phyloP scores from a whole-genome alignment of 768 basidiomycete species.

The Mycena albidolilacea region DNA sequence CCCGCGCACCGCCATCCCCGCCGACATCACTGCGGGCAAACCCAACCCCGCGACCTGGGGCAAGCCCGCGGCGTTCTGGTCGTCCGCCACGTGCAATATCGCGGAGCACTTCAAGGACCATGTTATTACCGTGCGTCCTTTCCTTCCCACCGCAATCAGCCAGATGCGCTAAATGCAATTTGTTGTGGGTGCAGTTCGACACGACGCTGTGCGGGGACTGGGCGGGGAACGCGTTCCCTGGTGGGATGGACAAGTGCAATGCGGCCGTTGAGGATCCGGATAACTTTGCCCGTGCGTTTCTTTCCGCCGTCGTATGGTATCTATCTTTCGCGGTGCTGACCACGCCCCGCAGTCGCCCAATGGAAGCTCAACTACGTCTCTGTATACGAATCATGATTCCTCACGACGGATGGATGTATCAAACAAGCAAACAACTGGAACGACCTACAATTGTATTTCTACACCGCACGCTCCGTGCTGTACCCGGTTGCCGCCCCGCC shows the following conservation, averaged over 20 bases:
- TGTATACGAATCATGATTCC: conserved; percentile 53
- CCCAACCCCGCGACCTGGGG: conserved; percentile 69
- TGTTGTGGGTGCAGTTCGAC: conserved; percentile 8
- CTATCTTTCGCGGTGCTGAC: conserved; percentile 42
- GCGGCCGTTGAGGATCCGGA: conserved; percentile 66
- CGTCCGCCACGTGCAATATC: conserved; percentile 65
- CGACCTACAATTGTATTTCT: conserved; percentile 34
- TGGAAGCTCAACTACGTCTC: conserved; percentile 73
- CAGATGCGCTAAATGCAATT: too few species aligned
- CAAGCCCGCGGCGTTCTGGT: conserved; percentile 66
- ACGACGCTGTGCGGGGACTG: conserved; percentile 23
- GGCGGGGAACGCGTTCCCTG: conserved; percentile 54
- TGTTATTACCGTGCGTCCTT: conserved; percentile 51
- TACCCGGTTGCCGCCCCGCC: conserved; percentile 16
- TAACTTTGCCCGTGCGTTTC: conserved; percentile 62
- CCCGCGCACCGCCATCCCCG: conserved; percentile 64
- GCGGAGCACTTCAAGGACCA: conserved; percentile 67
- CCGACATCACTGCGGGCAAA: conserved; percentile 59
- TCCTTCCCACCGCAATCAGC: neutral
- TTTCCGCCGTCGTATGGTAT: neutral
- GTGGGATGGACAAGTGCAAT: conserved; percentile 64
- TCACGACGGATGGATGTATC: neutral
- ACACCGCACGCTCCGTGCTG: conserved; percentile 10
- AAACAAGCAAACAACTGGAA: conserved; percentile 36
- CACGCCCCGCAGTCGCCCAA: conserved; percentile 59